Evolutionary conservation across 768 basidiomycete species (phyloP), one percentile per base, ranked within the genome.

Genomic region (Termitomyces sp.): DNA sequence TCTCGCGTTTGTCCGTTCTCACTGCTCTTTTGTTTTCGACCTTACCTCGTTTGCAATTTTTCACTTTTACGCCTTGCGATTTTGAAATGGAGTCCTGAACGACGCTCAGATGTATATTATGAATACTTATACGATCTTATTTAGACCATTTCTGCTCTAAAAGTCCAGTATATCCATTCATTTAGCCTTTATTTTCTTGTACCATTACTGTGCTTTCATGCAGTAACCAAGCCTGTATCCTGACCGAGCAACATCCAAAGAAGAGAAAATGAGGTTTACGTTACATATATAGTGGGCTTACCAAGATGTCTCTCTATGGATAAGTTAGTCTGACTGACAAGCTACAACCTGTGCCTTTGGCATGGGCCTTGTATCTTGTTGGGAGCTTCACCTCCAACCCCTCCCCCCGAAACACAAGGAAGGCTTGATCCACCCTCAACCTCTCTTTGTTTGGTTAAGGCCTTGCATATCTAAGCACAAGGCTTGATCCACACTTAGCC

Each of bases 91-190:
- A 27, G 24, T 31, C 7, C 9, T 31, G 32, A 44, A 41, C 49
- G 10, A 22, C 22, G 20, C 9, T 42, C 27, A 57, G 48, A 57
- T 18, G 13, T 62, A 59, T 41, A 22, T 59, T 59, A 62, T 62
- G 49, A 46, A 58, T 62, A 62, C 55, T 59, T 62, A 60, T 60
- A 18, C 18, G 13, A 4, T 24, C 36, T n/a, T 37, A 24, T 36
- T 18, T n/a, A 26, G n/a, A 37, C 26, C 27, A 26, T 27, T 37
- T 9, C 16, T 39, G 4, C 18, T 37, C 16, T 6, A 16, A 26
- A 36, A 8, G 36, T 51, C 39, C 37, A 10, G 6, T 39, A 39
- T 52, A 24, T 39, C 26, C 39, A 27, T 26, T 39, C 14, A 24
- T 24, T 39, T 39, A n/a, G 22, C 24, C 49, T 16, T 24, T n/a